Evolutionary conservation across 2,329 filamentous ascomycete species (phyloP), one percentile per base, ranked within the genome.

Genomic region (Botrytis galanthina): DNA sequence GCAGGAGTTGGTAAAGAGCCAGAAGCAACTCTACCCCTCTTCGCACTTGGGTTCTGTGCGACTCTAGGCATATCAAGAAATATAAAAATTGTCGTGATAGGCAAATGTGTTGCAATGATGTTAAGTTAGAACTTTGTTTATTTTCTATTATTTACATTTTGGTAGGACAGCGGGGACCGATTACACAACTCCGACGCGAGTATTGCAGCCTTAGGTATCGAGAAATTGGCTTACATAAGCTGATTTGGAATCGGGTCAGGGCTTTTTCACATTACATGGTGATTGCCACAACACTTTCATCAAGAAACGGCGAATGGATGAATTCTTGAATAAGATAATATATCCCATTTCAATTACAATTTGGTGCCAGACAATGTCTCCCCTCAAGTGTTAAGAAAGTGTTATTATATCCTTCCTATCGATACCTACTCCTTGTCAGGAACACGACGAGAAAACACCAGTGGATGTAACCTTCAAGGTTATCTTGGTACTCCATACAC

Each of bases 11-110:
- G 72, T 26, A 79, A 74, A 20, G 79, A 80, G 48, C 79, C 77
- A 75, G 85, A 85, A 73, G 84, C 83, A 78, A 81, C 77, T 42
- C 78, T 78, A 64, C 79, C 82, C 76, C 82, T 83, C 78, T 83
- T 84, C 70, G 79, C 79, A 75, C 81, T 81, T 37, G 83, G 83
- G 14, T 82, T 81, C 75, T 86, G 86, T 78, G 85, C 85, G 72
- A 88, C 84, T 82, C 87, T 86, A 82, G 87, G 86, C 87, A 90
- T 90, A 51, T 69, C 39, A 16, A 22, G 42, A 57, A 69, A 64
- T 57, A 29, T 10, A 39, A 42, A 48, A 54, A n/a, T 67, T 68
- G 51, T 46, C 39, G 70, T 59, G 9, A 32, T 16, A 26, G 29
- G 29, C 29, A 39, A 35, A 39, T 54, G 16, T 37, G 37, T 60